Base-by-base conservation (phyloP, 768 basidiomycete species). In the Paxillus ammoniavirescens region DNA sequence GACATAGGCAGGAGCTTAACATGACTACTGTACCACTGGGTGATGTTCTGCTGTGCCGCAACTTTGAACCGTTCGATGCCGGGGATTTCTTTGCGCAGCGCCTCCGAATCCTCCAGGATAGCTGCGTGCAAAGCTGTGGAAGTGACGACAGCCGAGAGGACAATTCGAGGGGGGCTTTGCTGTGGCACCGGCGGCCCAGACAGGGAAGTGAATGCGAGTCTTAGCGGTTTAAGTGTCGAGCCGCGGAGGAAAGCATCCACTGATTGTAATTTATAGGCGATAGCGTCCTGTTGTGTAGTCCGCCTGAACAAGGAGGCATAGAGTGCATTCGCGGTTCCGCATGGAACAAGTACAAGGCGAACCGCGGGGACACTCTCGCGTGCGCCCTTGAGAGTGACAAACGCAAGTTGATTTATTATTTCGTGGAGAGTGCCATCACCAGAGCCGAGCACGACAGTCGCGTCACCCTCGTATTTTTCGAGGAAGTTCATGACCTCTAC, bases 401-500 rank as follows among this genome's bases (percentile, higher is more conserved):
- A 63, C 36, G 53, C 38, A 33, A 91, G 65, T 10, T 77, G 77
- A 56, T 87, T 89, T 64, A 94, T 77, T 57, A 96, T 81, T 61
- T 98, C 94, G 67, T 96, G 91, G 37, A 93, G 75, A 1, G 94
- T 97, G 15, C 95, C 95, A 69, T 98, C 95, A 8, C 95, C 95
- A 5, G 94, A 93, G 14, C 80, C 82, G 23, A 93, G 74, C 47
- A 89, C 64, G 44, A 89, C 65, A 0, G 77, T 78, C 48, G 80
- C 54, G 44, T 55, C 59, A 26, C 64, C 72, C 8, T 65, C 51
- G 50, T 62, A 55, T 41, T 60, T 56, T 9, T 71, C 52, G 46
- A 87, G 61, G 56, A 78, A 72, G 5, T 75, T 62, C 33, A 74
- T 55, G 14, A 82, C 69, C 47, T 79, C 52, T 35, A 59, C 61